These are phyloP conservation scores for Volutella citrinella DNA, from an alignment of 2,329 filamentous ascomycete genomes.

Conservation along the genomic window DNA sequence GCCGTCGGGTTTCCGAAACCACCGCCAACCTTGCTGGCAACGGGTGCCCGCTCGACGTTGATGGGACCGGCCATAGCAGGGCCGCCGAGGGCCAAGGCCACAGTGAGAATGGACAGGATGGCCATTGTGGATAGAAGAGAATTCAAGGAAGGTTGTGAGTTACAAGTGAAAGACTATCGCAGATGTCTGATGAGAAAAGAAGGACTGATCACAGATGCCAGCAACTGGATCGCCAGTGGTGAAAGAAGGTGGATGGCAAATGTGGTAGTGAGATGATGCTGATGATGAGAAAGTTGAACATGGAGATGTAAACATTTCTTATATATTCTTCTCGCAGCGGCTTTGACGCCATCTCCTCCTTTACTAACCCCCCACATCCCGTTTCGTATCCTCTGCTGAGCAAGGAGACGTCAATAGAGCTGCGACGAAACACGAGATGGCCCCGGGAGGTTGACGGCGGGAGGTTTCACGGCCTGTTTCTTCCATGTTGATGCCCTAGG, in stretches of 20 bases:
- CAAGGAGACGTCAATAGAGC: too few relatives aligned
- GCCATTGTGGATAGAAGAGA: constrained; percentile 19
- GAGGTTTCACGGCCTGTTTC: too few relatives aligned
- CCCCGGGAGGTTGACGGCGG: too few relatives aligned
- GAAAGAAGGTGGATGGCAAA: constrained; percentile 24
- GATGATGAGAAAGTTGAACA: constrained; percentile 18
- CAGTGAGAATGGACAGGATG: constrained; percentile 23
- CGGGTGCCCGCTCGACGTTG: too few relatives aligned
- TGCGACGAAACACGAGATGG: too few relatives aligned
- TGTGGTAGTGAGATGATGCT: constrained; percentile 16
- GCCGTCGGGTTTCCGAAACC: too few relatives aligned
- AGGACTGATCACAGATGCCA: constrained; percentile 25
- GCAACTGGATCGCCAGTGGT: constrained; percentile 24
- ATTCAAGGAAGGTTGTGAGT: constrained; percentile 9
- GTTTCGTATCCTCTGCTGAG: too few relatives aligned
- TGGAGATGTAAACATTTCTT: constrained; percentile 6
- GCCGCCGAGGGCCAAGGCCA: constrained; percentile 24
- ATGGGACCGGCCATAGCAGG: constrained; percentile 18
- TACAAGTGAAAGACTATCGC: constrained; percentile 4
- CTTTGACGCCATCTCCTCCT: background rate
- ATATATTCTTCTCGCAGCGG: constrained; percentile 18
- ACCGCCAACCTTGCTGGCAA: background rate
- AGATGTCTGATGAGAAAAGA: constrained; percentile 10
- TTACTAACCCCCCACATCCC: too few relatives aligned
- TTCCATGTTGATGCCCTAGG: too few relatives aligned